Base-by-base conservation (phyloP, 1,284 basidiomycete species). In the Tranzscheliella williamsii region DNA sequence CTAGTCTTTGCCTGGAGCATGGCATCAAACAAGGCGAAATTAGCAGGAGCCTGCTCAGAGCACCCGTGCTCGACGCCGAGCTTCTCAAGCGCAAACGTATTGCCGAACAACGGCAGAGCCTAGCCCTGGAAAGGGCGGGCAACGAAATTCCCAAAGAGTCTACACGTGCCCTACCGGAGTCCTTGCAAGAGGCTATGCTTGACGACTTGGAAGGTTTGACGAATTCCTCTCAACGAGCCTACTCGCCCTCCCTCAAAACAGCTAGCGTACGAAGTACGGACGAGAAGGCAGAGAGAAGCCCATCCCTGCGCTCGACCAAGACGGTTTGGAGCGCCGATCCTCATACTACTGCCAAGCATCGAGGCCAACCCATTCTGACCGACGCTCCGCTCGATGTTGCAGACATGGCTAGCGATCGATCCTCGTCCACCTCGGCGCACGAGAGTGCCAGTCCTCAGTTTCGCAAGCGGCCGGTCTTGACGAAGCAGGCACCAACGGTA, bases 141-240 rank as follows among this genome's bases (percentile, higher is more conserved):
- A 26, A 34, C 15, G 32, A 13, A 20, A 20, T 8, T n/a, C 2
- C 44, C 16, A 45, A 56, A 31, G 40, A 30, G 11, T 24, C 36
- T n/a, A 41, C 42, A 8, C 52, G 42, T 15, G 51, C 60, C 22
- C 61, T 73, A 13, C 67, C 67, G 6, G 43, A 57, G 8, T 73
- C 70, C 2, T 34, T 75, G 8, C 68, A 66, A 31, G 71, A 75
- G 33, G 72, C 72, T 2, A 75, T 75, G 72, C 53, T 67, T 3
- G 72, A 72, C 4, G 70, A 66, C 24, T 42, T 73, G 11, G 62
- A 70, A 9, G 66, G 51, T 27, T 34, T 49, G 4, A 35, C 35
- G 11, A 55, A 49, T 26, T 42, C 48, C 5, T 56, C 49, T 5
- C 24, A 38, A 8, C 18, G 42, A 12, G 36, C 46, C 15, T 32